A percentile compares a stretch with the other conserved stretches of the same genome.
phyloP scores from a whole-genome alignment of 73 alveolate genomes.

The Paraurostyla sp. region DNA sequence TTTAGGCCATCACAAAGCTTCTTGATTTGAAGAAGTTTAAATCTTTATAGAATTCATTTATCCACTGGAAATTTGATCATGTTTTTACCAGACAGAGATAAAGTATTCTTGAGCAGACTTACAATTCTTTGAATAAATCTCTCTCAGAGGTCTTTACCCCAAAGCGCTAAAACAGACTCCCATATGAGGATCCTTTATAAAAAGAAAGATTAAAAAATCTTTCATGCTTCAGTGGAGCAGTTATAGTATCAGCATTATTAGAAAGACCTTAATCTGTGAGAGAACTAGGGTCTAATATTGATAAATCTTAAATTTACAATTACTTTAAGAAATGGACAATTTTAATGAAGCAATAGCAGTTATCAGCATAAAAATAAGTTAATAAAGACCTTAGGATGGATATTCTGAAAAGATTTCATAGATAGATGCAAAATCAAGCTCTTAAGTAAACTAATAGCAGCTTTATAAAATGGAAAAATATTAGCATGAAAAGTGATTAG shows the following conservation, averaged over 20 bases:
- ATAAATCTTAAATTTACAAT: background rate
- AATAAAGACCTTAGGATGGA: background rate
- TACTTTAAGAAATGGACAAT: background rate
- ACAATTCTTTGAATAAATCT: background rate
- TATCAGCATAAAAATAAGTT: too few species aligned
- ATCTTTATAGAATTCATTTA: background rate
- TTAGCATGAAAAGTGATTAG: background rate
- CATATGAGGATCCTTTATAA: constrained; percentile 30
- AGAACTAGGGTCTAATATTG: background rate
- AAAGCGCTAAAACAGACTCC: background rate
- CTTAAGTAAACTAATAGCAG: background rate
- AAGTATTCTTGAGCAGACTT: constrained; percentile 15
- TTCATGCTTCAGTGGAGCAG: background rate
- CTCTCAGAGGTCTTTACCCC: constrained; percentile 39
- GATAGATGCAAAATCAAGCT: background rate
- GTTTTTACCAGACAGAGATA: background rate
- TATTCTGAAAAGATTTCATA: background rate
- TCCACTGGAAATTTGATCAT: background rate
- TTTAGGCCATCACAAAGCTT: background rate
- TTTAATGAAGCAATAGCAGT: too few species aligned
- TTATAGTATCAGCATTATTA: background rate
- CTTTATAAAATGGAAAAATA: background rate
- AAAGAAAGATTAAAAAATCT: background rate
- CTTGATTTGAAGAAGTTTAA: background rate
- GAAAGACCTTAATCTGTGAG: background rate